Percentiles rank a stretch among this genome's conserved stretches.
phyloP scores from a whole-genome alignment of 495 filamentous ascomycete species.

The Stereocaulon alpinum region DNA sequence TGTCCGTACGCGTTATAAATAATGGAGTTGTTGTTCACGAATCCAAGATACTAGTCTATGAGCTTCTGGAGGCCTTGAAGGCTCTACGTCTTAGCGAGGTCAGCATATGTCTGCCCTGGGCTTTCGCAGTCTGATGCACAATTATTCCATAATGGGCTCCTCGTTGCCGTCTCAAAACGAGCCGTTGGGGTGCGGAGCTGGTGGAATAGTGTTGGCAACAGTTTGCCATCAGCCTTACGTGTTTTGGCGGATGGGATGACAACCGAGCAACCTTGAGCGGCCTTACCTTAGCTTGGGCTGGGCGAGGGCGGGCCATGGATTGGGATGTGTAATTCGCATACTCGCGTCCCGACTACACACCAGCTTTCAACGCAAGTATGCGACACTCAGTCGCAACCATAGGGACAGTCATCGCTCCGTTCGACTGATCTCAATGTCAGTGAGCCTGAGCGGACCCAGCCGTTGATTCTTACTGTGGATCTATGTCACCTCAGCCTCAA shows the following conservation, averaged over 20 bases:
- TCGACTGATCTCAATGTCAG: background rate
- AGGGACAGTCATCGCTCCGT: background rate
- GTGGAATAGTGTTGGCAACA: background rate
- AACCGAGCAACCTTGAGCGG: background rate
- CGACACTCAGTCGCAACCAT: background rate
- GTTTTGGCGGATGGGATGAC: background rate
- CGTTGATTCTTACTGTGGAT: background rate
- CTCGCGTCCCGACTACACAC: background rate
- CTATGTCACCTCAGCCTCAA: conserved; percentile 9
- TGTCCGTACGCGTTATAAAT: background rate
- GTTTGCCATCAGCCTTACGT: conserved; percentile 11
- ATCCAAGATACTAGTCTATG: background rate
- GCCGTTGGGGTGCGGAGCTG: too few relatives aligned
- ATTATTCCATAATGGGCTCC: too few relatives aligned
- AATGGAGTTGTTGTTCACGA: background rate
- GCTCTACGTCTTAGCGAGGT: too few relatives aligned
- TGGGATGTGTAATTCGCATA: background rate
- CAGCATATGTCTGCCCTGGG: too few relatives aligned
- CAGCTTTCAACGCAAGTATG: background rate
- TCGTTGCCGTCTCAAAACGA: too few relatives aligned
- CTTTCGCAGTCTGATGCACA: too few relatives aligned
- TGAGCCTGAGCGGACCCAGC: background rate
- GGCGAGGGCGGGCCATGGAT: background rate
- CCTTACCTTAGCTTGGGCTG: background rate
- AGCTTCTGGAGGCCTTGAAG: too few relatives aligned